phyloP scores from a whole-genome alignment of 2,329 filamentous ascomycete species.

The Talaromyces funiculosus region DNA sequence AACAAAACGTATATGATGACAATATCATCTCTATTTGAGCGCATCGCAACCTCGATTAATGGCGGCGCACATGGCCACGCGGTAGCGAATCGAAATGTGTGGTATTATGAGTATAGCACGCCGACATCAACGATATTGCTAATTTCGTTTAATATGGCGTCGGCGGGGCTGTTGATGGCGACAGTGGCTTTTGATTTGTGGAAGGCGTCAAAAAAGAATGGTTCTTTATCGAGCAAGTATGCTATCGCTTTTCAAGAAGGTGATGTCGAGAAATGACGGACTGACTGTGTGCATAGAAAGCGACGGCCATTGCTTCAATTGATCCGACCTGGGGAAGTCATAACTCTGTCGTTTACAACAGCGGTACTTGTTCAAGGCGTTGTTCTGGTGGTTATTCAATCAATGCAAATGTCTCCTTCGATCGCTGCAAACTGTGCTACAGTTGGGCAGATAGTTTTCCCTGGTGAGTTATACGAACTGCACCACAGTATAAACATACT shows the following conservation, averaged over 20 bases:
- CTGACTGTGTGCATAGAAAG: constrained; percentile 6
- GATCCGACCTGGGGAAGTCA: constrained; percentile 18
- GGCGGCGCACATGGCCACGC: not conserved
- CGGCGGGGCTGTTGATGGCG: constrained; percentile 12
- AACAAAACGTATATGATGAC: not conserved
- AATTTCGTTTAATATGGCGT: constrained; percentile 15
- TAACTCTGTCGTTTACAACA: constrained; percentile 15
- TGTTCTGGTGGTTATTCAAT: constrained; percentile 16
- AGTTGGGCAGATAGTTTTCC: constrained; percentile 21
- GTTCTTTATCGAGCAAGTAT: constrained; percentile 3
- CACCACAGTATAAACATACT: not conserved
- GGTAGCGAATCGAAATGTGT: constrained; percentile 3
- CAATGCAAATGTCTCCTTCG: constrained; percentile 10
- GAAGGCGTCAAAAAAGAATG: constrained; percentile 7
- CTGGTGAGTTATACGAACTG: constrained; percentile 6
- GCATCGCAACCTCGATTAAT: not conserved
- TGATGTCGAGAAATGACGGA: not conserved
- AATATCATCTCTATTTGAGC: not conserved
- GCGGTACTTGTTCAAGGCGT: constrained; percentile 17
- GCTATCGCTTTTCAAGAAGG: not conserved
- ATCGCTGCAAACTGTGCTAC: constrained; percentile 8
- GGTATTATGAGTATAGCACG: constrained; percentile 1
- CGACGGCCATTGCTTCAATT: constrained; percentile 7
- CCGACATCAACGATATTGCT: constrained; percentile 13
- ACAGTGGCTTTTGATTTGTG: constrained; percentile 14